These are phyloP conservation scores for Aspergillus chevalieri DNA, from an alignment of 2,329 filamentous ascomycete species.

Conservation along the genomic window DNA sequence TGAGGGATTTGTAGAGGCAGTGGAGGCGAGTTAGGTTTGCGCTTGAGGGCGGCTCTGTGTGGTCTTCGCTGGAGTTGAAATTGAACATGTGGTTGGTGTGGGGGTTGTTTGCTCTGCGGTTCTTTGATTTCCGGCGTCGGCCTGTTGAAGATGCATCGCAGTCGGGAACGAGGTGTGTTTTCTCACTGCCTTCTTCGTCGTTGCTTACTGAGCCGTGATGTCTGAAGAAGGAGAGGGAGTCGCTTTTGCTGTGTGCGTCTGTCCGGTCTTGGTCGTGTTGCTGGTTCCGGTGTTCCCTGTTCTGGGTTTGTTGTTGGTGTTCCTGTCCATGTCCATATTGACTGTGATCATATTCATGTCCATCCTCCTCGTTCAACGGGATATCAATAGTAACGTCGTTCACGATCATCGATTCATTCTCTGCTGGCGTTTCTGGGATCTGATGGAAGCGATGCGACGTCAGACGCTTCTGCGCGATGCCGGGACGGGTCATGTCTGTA, in stretches of 20 bases:
- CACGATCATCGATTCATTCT: conserved; percentile 38
- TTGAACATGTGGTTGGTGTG: conserved; percentile 19
- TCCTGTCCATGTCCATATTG: background rate
- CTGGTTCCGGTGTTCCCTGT: background rate
- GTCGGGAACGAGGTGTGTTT: background rate
- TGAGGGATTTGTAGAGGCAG: conserved; percentile 53
- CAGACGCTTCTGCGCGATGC: conserved; percentile 35
- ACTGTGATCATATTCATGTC: background rate
- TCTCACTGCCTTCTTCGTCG: conserved; percentile 14
- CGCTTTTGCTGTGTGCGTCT: background rate
- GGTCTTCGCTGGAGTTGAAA: background rate
- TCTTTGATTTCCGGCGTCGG: background rate
- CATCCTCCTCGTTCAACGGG: conserved; percentile 39
- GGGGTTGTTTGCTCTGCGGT: conserved; percentile 14
- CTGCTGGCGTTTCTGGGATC: conserved; percentile 25
- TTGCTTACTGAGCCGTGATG: conserved; percentile 21
- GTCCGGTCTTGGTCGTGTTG: background rate
- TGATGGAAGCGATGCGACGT: conserved; percentile 42
- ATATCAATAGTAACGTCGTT: conserved; percentile 57
- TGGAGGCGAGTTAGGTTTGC: conserved; percentile 50
- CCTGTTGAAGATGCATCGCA: background rate
- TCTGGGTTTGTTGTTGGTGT: background rate
- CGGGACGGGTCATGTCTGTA: conserved; percentile 17
- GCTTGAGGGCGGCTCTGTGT: too few species aligned
- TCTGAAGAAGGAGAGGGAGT: background rate